Conservation (phyloP, 2,329 filamentous ascomycete species). For the Erysiphe pisi region DNA sequence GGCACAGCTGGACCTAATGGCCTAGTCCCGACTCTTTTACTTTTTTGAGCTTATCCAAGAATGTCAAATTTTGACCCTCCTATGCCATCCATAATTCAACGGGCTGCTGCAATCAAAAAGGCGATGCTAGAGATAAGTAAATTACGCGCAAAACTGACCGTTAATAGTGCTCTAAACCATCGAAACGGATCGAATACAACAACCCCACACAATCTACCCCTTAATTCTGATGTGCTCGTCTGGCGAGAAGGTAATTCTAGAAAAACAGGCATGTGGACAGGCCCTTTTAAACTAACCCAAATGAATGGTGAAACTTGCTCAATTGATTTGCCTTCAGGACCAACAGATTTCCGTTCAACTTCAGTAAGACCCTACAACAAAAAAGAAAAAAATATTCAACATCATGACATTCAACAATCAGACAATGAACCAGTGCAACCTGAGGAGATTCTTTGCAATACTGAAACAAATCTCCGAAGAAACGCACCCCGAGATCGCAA, state of each 20-base stretch:
- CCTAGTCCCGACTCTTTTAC: conserved; percentile 27
- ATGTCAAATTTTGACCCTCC: conserved; percentile 1
- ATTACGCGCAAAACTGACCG: neutral
- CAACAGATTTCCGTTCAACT: conserved; percentile 19
- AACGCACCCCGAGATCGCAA: neutral
- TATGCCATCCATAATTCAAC: neutral
- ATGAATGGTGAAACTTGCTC: conserved; percentile 26
- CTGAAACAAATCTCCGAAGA: neutral
- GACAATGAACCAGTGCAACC: no score
- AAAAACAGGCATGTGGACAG: neutral
- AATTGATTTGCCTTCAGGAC: neutral
- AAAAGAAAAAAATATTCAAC: no score
- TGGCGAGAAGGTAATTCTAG: conserved; percentile 26
- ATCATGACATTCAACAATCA: no score
- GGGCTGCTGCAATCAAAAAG: conserved; percentile 21
- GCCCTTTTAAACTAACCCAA: conserved; percentile 15
- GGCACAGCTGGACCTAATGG: conserved; percentile 26
- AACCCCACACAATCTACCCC: conserved; percentile 20
- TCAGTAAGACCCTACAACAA: neutral
- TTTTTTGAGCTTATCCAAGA: conserved; percentile 29
- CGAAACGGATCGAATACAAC: neutral
- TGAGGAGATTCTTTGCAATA: neutral
- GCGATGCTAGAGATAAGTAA: conserved; percentile 28
- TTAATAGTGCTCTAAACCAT: conserved; percentile 10
- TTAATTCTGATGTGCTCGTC: conserved; percentile 26